Conservation (phyloP, 1,284 basidiomycete genomes). For the Wolfiporia cocos region DNA sequence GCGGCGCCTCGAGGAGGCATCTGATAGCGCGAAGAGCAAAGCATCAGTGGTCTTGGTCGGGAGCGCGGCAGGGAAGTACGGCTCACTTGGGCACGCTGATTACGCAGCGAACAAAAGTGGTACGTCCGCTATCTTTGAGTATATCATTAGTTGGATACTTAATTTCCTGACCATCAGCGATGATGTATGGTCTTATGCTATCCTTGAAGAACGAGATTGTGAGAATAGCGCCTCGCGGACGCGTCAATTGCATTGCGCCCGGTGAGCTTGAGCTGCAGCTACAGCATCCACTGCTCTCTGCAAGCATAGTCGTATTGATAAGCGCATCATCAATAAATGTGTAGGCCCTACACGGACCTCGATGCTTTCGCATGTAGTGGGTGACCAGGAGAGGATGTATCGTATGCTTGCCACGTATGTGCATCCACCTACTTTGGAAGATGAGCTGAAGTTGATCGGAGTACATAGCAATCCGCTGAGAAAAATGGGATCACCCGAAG, state of each 20-base stretch:
- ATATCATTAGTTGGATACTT: background rate
- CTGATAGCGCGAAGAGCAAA: slow-evolving; percentile 37
- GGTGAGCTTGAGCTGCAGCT: slow-evolving; percentile 7
- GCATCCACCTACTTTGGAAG: too few relatives aligned
- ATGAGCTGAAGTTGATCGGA: too few relatives aligned
- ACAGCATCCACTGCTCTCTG: slow-evolving; percentile 1
- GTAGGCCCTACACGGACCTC: too few relatives aligned
- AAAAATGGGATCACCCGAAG: too few relatives aligned
- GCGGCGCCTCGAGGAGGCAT: slow-evolving; percentile 35
- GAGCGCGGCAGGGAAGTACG: slow-evolving; percentile 68
- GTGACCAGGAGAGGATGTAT: too few relatives aligned
- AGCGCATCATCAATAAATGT: too few relatives aligned
- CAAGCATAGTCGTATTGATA: background rate
- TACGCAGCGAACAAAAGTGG: slow-evolving; percentile 56
- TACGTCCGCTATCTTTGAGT: slow-evolving; percentile 18
- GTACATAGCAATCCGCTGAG: too few relatives aligned
- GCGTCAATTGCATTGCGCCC: slow-evolving; percentile 67
- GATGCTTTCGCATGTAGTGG: too few relatives aligned
- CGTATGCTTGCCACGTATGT: too few relatives aligned
- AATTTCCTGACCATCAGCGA: slow-evolving; percentile 30
- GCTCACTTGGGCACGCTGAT: slow-evolving; percentile 62
- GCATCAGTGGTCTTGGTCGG: slow-evolving; percentile 62
- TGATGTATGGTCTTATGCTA: slow-evolving; percentile 70
- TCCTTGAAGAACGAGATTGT: slow-evolving; percentile 78
- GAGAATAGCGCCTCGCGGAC: slow-evolving; percentile 58